Percentiles rank a stretch among this genome's conserved stretches.
phyloP scores from a whole-genome alignment of 1,284 basidiomycete species.

The Stygiomarasmius scandens region DNA sequence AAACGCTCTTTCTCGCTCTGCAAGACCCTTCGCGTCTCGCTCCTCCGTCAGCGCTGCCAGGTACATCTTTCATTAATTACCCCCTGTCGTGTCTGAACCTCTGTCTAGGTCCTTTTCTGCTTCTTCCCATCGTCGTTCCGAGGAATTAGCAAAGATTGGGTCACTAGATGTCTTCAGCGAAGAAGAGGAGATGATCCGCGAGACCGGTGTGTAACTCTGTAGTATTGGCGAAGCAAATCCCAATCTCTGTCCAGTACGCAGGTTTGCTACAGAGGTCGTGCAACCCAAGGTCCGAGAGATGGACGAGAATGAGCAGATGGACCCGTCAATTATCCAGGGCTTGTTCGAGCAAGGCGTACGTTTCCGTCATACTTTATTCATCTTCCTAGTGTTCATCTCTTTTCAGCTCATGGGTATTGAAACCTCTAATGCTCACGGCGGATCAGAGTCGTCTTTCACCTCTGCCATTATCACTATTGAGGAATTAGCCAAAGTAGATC shows the following conservation, averaged over 20 bases:
- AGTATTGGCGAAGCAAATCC: not conserved
- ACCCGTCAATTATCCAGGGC: conserved; percentile 84
- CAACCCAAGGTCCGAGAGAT: conserved; percentile 92
- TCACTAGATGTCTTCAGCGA: conserved; percentile 86
- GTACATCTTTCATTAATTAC: not conserved
- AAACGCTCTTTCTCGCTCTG: conserved; percentile 18
- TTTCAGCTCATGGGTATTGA: conserved; percentile 95
- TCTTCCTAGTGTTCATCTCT: not conserved
- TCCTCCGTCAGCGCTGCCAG: conserved; percentile 3
- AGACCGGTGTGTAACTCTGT: conserved; percentile 62
- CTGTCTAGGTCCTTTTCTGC: conserved; percentile 43
- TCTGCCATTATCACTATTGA: conserved; percentile 97
- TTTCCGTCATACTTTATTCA: conserved; percentile 14
- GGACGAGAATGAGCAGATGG: conserved; percentile 98
- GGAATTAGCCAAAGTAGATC: conserved; percentile 95
- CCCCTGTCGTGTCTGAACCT: not conserved
- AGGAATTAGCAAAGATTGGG: conserved; percentile 36
- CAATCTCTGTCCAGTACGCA: conserved; percentile 58
- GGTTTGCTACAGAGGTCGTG: conserved; percentile 89
- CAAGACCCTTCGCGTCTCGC: not conserved
- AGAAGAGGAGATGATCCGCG: conserved; percentile 89
- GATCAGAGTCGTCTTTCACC: conserved; percentile 91
- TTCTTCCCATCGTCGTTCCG: conserved; percentile 37
- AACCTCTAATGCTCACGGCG: conserved; percentile 82
- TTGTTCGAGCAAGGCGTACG: conserved; percentile 95